Evolutionary conservation across 2,329 filamentous ascomycete genomes (phyloP).

Genomic region (Colletotrichum zoysiae): DNA sequence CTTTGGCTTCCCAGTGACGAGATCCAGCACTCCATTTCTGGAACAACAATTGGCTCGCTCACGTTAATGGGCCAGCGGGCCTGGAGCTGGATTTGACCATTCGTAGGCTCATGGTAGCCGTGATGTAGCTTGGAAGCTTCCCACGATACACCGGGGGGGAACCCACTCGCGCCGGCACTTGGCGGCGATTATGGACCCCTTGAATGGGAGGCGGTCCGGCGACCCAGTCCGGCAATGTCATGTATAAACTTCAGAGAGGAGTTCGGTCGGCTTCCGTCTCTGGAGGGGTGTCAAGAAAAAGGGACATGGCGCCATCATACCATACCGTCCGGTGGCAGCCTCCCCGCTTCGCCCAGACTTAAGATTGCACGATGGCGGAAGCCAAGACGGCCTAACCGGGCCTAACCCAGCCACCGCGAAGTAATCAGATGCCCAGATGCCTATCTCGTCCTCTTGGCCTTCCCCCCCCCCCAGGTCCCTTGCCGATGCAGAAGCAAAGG

Average conservation of each 20-base stretch:
- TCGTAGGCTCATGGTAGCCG: too few species aligned
- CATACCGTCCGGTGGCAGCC: neutral
- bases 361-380: conserved; percentile 6
- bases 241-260: neutral
- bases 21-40: too few species aligned
- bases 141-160: neutral
- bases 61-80: too few species aligned
- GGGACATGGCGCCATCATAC: neutral
- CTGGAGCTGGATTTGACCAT: too few species aligned
- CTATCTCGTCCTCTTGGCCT: conserved; percentile 30
- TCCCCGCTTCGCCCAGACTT: conserved; percentile 33
- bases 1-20: too few species aligned
- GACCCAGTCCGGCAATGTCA: neutral
- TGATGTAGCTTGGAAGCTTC: too few species aligned
- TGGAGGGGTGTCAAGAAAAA: neutral
- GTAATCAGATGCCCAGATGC: conserved; percentile 29
- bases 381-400: conserved; percentile 23
- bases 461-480: conserved; percentile 14
- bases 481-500: neutral
- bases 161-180: neutral
- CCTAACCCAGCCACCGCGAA: neutral
- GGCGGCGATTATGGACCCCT: neutral
- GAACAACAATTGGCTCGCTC: too few species aligned
- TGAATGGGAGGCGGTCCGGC: neutral
- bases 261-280: neutral